Evolutionary conservation across 306 rosid genomes (phyloP).

Genomic region (Quercus suber): DNA sequence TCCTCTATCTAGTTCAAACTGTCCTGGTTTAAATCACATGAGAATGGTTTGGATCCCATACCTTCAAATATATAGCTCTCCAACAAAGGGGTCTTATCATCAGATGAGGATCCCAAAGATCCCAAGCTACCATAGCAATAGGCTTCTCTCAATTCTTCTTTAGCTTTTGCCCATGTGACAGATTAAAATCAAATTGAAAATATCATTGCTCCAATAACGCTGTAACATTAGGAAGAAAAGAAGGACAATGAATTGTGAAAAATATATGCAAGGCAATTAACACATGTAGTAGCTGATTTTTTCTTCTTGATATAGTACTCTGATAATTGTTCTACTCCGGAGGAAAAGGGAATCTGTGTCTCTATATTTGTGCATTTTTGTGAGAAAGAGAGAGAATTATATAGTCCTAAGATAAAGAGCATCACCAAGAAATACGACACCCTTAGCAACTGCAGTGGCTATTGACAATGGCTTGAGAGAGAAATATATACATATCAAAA

Average conservation of each 20-base stretch:
- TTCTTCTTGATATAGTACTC: background rate
- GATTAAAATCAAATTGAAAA: conserved; percentile 55
- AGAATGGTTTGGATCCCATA: background rate
- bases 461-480: too few species aligned
- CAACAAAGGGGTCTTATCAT: conserved; percentile 18
- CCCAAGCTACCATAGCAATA: background rate
- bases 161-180: conserved; percentile 54
- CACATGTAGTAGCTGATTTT: background rate
- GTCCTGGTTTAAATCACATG: too few species aligned
- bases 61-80: background rate
- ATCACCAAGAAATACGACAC: too few species aligned
- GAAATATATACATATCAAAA: too few species aligned
- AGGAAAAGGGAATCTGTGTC: too few species aligned
- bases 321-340: too few species aligned
- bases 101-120: conserved; percentile 9
- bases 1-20: too few species aligned
- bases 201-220: conserved; percentile 49
- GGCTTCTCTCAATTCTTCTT: conserved; percentile 21
- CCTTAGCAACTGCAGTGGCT: too few species aligned
- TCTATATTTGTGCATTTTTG: too few species aligned
- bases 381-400: too few species aligned
- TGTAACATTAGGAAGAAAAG: conserved; percentile 11
- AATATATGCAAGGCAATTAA: too few species aligned
- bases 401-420: too few species aligned
- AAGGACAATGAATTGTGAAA: background rate